Base-by-base conservation (phyloP, 139 green algal species). In the Chlamydomonas urium region DNA sequence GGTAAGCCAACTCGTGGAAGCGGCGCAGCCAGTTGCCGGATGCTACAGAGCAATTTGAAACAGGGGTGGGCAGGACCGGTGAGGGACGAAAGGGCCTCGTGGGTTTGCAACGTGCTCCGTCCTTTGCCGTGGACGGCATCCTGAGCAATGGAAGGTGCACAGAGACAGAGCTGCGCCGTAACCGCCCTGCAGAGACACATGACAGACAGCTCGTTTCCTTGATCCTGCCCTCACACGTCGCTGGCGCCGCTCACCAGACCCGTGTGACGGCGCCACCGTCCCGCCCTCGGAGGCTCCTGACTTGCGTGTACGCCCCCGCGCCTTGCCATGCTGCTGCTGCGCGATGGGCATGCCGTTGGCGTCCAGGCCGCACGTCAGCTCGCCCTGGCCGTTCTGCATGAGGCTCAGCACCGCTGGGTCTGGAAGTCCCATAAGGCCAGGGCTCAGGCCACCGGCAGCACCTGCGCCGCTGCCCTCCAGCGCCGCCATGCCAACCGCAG, bases 1-100 rank as follows among this genome's bases (percentile, higher is more conserved):
- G 37, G 63, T 71, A 71, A 4, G 37, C 36, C 23, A 71, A n/a
- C 63, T 71, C 63, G 63, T 71, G 63, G 63, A 71, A 71, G 37
- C 63, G 63, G 23, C 63, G 37, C 63, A 71, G 57, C 63, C 63
- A 71, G 63, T 71, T 71, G 10, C 63, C 63, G 8, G 6, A 8
- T 35, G n/a, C n/a, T n/a, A n/a, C n/a, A n/a, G n/a, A 53, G 45
- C 45, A 17, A 53, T 14, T 14, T 53, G 45, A 17, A 17, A 17
- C 17, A 53, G 14, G 45, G 17, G 45, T 53, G 45, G 14, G 45
- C 45, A 17, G 14, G 14, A 17, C 45, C 45, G 45, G 14, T 53
- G 45, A 14, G 14, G 45, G 14, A n/a, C 14, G 14, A 14, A 53
- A 17, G 14, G 14, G 45, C 17, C 45, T 53, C 17, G 17, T 17